These are phyloP conservation scores for Dictyostelium capitatum DNA, from an alignment of 78 protist species.

Conservation along the genomic window DNA sequence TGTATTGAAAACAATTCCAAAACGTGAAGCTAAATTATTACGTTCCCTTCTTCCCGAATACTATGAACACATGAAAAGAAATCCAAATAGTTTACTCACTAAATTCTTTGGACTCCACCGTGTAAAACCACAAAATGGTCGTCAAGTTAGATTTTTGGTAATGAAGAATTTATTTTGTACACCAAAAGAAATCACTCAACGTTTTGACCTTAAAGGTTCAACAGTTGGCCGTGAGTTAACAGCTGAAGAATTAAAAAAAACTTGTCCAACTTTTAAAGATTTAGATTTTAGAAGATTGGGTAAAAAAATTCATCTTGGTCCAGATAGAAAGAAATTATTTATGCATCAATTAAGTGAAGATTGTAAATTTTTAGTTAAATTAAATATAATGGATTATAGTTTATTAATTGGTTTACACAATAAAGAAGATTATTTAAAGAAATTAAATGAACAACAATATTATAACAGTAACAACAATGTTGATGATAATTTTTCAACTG, in stretches of 20 bases:
- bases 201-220: slow-evolving; percentile 94
- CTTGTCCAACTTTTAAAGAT: slow-evolving; percentile 79
- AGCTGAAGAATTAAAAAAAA: slow-evolving; percentile 64
- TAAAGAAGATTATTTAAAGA: slow-evolving; percentile 17
- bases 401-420: slow-evolving; percentile 75
- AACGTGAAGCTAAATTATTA: slow-evolving; percentile 89
- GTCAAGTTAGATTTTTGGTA: slow-evolving; percentile 91
- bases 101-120: slow-evolving; percentile 93
- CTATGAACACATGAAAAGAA: slow-evolving; percentile 89
- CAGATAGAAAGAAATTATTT: slow-evolving; percentile 62
- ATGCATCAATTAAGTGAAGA: slow-evolving; percentile 81
- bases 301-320: slow-evolving; percentile 52
- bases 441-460: neutral
- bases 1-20: slow-evolving; percentile 95
- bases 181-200: slow-evolving; percentile 72
- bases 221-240: slow-evolving; percentile 64
- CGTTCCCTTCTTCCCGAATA: slow-evolving; percentile 89
- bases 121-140: slow-evolving; percentile 74
- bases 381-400: slow-evolving; percentile 93
- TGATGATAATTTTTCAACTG: slow-evolving; percentile 35
- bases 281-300: slow-evolving; percentile 67
- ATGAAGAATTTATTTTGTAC: slow-evolving; percentile 95
- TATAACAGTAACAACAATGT: neutral
- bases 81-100: slow-evolving; percentile 91
- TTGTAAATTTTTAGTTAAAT: slow-evolving; percentile 76